Conservation (phyloP, 371 early-diverging fungal species). For the Sanchytrium tribonematis region DNA sequence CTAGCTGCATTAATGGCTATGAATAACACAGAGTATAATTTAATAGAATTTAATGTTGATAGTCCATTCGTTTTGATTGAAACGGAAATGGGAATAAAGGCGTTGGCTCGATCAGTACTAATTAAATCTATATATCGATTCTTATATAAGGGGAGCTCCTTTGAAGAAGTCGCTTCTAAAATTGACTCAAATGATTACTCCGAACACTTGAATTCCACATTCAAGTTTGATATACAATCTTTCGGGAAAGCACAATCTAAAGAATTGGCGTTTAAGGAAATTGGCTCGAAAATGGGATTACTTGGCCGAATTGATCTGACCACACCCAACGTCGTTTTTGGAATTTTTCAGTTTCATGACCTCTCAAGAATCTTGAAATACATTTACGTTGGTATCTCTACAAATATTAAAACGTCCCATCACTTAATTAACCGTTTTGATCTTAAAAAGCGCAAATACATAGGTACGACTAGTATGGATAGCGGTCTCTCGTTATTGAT, state of each 20-base stretch:
- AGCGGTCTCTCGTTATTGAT: conserved; percentile 79
- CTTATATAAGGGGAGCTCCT: neutral
- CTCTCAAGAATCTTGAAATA: neutral
- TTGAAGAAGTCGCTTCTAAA: neutral
- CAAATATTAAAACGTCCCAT: neutral
- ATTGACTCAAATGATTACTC: neutral
- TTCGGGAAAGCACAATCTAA: neutral
- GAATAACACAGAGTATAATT: neutral
- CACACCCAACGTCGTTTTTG: neutral
- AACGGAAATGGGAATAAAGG: neutral
- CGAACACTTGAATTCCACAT: neutral
- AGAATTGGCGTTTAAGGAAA: neutral
- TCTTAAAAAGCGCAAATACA: conserved; percentile 65
- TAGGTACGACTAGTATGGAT: conserved; percentile 91
- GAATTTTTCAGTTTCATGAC: neutral
- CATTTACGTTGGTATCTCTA: neutral
- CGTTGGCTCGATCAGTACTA: neutral
- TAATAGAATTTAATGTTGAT: neutral
- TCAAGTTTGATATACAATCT: neutral
- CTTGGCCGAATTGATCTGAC: neutral
- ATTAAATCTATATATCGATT: neutral
- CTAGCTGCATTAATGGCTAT: neutral
- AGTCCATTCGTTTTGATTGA: neutral
- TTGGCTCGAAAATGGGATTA: neutral
- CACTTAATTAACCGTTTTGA: conserved; percentile 42